Base-by-base conservation (phyloP, 768 basidiomycete genomes). In the Leccinum longicurvipes region DNA sequence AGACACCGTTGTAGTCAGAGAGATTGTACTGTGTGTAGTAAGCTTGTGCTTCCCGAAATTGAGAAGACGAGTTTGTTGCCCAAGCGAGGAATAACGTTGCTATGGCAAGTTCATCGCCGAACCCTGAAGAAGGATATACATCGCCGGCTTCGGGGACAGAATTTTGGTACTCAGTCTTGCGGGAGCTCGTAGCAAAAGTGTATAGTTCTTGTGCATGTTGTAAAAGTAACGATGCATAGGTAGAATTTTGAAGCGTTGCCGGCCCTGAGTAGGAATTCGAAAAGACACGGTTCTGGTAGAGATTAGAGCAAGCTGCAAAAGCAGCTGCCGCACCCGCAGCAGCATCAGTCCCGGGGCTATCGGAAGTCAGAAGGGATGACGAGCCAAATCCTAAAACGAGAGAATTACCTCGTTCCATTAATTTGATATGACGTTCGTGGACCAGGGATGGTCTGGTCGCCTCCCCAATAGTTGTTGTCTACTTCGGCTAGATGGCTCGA, bases 391-490 rank as follows among this genome's bases (percentile, higher is more conserved):
- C 2, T 5, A 21, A 4, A 32, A 44, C 3, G 19, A 42, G 3
- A 42, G 27, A 17, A 65, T 39, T 58, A 81, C 81, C 68, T 74
- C 1, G 86, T 86, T 54, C 78, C 72, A 61, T 94, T 93, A 61
- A 97, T 84, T 61, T 85, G 83, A 73, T 82, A 94, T 1, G 88
- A 83, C 1, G 87, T 82, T 34, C 95, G 84, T 23, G 85, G 82
- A 15, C 71, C 72, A 11, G 93, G 93, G 49, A 97, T 90, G 55
- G 76, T 77, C 47, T 76, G 78, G 63, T 97, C 94, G 11, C 88
- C 91, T 57, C 92, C 94, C 93, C 94, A 96, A 67, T 97, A 98
- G 3, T 77, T 77, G 62, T 89, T 81, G 67, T 93, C 89, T 19
- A 81, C 65, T 53, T 82, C 72, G 24, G 76, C 87, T 85, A 60